A percentile compares a stretch with the other conserved stretches of the same genome.
Evolutionary conservation across 768 basidiomycete species (phyloP).

Genomic region (Leccinum boreale): DNA sequence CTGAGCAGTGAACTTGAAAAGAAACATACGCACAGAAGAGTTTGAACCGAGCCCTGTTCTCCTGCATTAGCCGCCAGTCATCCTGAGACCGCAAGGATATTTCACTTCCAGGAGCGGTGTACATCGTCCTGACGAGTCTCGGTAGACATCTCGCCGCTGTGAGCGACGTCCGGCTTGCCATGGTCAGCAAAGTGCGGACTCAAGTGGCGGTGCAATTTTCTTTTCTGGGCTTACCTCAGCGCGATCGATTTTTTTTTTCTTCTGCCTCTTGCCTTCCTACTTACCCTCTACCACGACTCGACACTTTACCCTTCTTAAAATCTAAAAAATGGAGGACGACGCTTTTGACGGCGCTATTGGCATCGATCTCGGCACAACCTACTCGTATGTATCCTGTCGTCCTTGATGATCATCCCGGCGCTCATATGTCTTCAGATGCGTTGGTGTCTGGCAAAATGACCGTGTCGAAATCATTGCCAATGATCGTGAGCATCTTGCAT

Average conservation of each 20-base stretch:
- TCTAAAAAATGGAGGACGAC: slow-evolving; percentile 78
- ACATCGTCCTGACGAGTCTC: slow-evolving; percentile 25
- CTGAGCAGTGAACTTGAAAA: slow-evolving; percentile 4
- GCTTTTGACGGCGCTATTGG: slow-evolving; percentile 92
- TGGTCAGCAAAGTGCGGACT: slow-evolving; percentile 13
- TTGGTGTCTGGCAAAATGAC: slow-evolving; percentile 99
- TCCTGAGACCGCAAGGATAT: slow-evolving; percentile 43
- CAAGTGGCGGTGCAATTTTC: slow-evolving; percentile 33
- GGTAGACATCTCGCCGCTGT: slow-evolving; percentile 23
- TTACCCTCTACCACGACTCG: slow-evolving; percentile 34
- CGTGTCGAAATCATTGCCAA: slow-evolving; percentile 99
- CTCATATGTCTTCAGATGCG: slow-evolving; percentile 60
- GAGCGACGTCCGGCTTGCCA: slow-evolving; percentile 26
- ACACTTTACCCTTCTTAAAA: slow-evolving; percentile 28
- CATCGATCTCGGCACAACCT: slow-evolving; percentile 96
- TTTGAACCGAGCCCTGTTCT: slow-evolving; percentile 52
- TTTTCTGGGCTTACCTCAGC: slow-evolving; percentile 52
- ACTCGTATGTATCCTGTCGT: slow-evolving; percentile 60
- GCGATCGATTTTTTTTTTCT: slow-evolving; percentile 40
- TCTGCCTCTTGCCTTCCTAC: slow-evolving; percentile 5
- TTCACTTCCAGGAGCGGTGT: slow-evolving; percentile 27
- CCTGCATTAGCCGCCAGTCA: slow-evolving; percentile 66
- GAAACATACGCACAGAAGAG: slow-evolving; percentile 47
- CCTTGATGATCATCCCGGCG: slow-evolving; percentile 17
- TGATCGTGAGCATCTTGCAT: slow-evolving; percentile 62